Base-by-base conservation (phyloP, 2,329 filamentous ascomycete species). In the Stagonosporopsis cucurbitacearum region DNA sequence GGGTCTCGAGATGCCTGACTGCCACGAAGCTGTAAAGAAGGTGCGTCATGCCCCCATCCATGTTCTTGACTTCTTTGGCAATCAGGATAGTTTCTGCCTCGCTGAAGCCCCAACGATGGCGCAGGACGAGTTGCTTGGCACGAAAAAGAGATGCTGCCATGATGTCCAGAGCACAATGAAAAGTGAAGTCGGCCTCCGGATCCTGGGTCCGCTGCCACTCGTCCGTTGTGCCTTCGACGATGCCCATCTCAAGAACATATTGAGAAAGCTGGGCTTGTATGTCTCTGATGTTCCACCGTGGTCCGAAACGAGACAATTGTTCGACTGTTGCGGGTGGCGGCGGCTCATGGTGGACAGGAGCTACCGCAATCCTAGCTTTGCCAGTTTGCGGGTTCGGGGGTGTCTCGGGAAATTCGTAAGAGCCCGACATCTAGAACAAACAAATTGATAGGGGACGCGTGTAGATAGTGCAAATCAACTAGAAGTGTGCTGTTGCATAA, bases 211-310 rank as follows among this genome's bases (percentile, higher is more conserved):
- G 33, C 8, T 43, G 43, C 54, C 47, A 51, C 39, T 57, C 39
- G 35, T 51, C 49, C 25, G 49, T 49, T 9, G 47, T 57, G 42
- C 54, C 54, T 22, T 56, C 54, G 2, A 57, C 54, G 19, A 49
- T 28, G 36, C 54, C 54, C 39, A 40, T 57, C 39, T 57, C 54
- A 4, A 57, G 26, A 15, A 30, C n/a, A 32, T 57, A 54, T 39
- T 57, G 54, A 15, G 35, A 7, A 15, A 57, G 35, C 12, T 43
- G 36, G 25, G 54, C 17, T 12, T 17, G 22, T 15, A 54, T 49
- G n/a, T 42, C 44, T 15, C 37, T 28, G 23, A 47, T 42, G n/a
- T 39, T 49, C 51, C 51, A 54, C 4, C 51, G 51, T 3, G 51
- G 44, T 1, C 51, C 44, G 13, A 46, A 54, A 37, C 44, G 51